Conservation (phyloP, 306 rosid species). For the Bauhinia variegata region DNA sequence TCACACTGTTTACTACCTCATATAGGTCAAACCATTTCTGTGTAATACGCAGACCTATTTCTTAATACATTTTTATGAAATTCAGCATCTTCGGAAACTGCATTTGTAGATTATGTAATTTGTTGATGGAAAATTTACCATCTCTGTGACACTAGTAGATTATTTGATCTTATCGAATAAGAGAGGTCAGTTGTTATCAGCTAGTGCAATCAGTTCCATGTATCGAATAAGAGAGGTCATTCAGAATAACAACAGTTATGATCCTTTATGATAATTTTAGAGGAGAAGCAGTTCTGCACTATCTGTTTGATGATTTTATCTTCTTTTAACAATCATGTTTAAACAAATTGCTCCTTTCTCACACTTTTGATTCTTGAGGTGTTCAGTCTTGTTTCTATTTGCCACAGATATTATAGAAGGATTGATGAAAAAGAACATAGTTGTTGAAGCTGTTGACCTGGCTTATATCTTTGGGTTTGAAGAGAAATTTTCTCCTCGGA, state of each 20-base stretch:
- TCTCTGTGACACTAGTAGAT: background rate
- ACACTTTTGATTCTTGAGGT: constrained; percentile 10
- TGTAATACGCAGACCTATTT: no score
- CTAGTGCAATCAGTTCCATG: background rate
- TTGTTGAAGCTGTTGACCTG: constrained; percentile 58
- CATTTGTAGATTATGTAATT: background rate
- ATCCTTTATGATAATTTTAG: background rate
- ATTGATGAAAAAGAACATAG: constrained; percentile 45
- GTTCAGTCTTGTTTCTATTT: constrained; percentile 24
- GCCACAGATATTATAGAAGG: constrained; percentile 51
- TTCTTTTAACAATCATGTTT: constrained; percentile 6
- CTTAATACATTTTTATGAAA: background rate
- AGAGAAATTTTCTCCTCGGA: constrained; percentile 49
- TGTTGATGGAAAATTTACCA: background rate
- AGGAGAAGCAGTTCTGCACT: background rate
- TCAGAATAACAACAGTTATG: background rate
- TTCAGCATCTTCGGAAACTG: background rate
- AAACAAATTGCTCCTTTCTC: constrained; percentile 28
- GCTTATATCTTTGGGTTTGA: constrained; percentile 63
- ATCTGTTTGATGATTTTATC: background rate
- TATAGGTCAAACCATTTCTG: no score
- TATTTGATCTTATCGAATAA: background rate
- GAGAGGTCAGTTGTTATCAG: background rate
- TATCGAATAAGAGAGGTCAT: constrained; percentile 7
- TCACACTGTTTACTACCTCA: no score